Evolutionary conservation across 2,329 filamentous ascomycete genomes (phyloP).

Genomic region (Pleoardoris graminearum): DNA sequence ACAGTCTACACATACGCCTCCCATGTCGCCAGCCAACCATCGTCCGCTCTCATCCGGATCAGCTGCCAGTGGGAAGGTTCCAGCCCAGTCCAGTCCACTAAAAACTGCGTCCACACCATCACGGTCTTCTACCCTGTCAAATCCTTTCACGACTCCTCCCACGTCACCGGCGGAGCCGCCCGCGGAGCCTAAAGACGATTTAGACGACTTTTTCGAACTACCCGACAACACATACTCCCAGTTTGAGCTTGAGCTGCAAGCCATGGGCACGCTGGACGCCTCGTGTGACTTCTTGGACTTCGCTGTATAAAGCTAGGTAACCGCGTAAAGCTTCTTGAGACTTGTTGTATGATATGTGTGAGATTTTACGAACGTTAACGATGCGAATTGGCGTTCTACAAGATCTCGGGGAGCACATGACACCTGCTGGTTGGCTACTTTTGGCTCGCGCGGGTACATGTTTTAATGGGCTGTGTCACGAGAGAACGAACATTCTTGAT

Average conservation of each 20-base stretch:
- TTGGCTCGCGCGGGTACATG: not conserved
- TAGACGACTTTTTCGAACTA: slow-evolving; percentile 41
- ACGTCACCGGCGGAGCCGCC: slow-evolving; percentile 41
- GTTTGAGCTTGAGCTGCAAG: slow-evolving; percentile 46
- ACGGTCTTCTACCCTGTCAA: slow-evolving; percentile 40
- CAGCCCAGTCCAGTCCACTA: slow-evolving; percentile 28
- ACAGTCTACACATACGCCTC: slow-evolving; percentile 41
- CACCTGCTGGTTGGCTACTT: slow-evolving; percentile 3
- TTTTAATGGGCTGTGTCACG: slow-evolving; percentile 14
- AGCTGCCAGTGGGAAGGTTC: slow-evolving; percentile 17
- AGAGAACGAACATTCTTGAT: slow-evolving; percentile 25
- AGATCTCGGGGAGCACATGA: slow-evolving; percentile 12
- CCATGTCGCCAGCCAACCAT: slow-evolving; percentile 42
- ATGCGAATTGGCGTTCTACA: slow-evolving; percentile 26
- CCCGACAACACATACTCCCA: slow-evolving; percentile 40
- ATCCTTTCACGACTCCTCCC: slow-evolving; percentile 44
- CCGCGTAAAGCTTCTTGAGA: slow-evolving; percentile 9
- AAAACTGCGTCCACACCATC: slow-evolving; percentile 40
- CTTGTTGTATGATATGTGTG: slow-evolving; percentile 35
- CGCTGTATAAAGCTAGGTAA: slow-evolving; percentile 24
- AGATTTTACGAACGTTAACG: slow-evolving; percentile 33
- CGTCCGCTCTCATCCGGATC: slow-evolving; percentile 34
- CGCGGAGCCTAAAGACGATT: slow-evolving; percentile 34
- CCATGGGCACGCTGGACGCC: slow-evolving; percentile 38
- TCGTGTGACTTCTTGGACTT: slow-evolving; percentile 44